These are phyloP conservation scores for Uncinocarpus reesii DNA, from an alignment of 2,329 filamentous ascomycete genomes.

Conservation along the genomic window DNA sequence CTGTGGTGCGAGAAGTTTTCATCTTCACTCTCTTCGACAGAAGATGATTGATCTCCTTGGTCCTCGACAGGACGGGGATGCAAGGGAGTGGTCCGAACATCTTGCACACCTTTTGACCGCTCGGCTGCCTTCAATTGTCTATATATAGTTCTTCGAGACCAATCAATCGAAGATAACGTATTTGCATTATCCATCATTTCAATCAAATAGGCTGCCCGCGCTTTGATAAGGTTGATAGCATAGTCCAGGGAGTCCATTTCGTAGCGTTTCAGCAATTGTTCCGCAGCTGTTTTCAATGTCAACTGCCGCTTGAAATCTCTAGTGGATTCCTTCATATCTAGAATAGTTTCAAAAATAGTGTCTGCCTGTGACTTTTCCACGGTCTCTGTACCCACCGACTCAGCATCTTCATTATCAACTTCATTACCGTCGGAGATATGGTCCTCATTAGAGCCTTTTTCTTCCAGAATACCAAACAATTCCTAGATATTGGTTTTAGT, in stretches of 20 bases:
- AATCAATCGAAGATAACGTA: constrained; percentile 27
- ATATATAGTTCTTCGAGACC: constrained; percentile 35
- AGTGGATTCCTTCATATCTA: constrained; percentile 33
- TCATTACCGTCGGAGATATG: constrained; percentile 15
- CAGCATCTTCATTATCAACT: constrained; percentile 5
- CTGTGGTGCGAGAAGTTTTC: constrained; percentile 18
- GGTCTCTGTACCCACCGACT: constrained; percentile 13
- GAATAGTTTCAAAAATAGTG: constrained; percentile 29
- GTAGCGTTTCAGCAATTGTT: constrained; percentile 27
- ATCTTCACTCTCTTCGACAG: constrained; percentile 17
- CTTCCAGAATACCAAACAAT: constrained; percentile 9
- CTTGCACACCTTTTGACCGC: constrained; percentile 22
- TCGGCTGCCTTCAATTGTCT: constrained; percentile 31
- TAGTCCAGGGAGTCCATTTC: constrained; percentile 28
- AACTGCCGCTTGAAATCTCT: constrained; percentile 28
- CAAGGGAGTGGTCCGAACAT: constrained; percentile 28
- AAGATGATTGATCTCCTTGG: constrained; percentile 21
- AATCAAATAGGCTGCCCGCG: constrained; percentile 26
- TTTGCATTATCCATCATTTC: constrained; percentile 32
- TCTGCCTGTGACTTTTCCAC: constrained; percentile 29
- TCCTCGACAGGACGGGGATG: constrained; percentile 22
- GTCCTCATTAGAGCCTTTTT: constrained; percentile 12
- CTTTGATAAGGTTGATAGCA: constrained; percentile 29
- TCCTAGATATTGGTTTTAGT: constrained; percentile 11
- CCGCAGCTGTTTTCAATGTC: constrained; percentile 27